These are phyloP conservation scores for Fusarium sp. DNA, from an alignment of 2,329 filamentous ascomycete species.

Conservation along the genomic window DNA sequence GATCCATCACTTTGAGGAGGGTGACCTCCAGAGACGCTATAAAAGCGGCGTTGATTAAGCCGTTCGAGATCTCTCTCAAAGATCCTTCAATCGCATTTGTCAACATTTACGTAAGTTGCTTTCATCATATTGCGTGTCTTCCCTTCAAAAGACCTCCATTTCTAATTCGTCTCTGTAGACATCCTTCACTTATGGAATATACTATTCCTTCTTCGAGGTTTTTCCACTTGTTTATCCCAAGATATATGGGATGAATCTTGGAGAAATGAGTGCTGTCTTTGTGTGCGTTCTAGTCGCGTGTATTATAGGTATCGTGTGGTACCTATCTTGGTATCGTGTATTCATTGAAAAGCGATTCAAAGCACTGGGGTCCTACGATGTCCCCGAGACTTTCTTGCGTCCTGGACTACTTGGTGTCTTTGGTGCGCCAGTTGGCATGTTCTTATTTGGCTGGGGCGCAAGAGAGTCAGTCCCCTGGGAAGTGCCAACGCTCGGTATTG, in stretches of 20 bases:
- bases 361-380: conserved; percentile 51
- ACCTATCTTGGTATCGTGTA: conserved; percentile 63
- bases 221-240: conserved; percentile 72
- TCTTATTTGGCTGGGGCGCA: conserved; percentile 70
- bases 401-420: conserved; percentile 66
- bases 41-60: conserved; percentile 62
- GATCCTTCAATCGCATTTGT: conserved; percentile 73
- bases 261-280: conserved; percentile 70
- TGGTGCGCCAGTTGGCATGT: conserved; percentile 67
- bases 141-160: neutral
- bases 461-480: conserved; percentile 64
- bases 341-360: conserved; percentile 54
- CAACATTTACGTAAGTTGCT: conserved; percentile 62
- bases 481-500: conserved; percentile 66
- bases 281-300: conserved; percentile 69
- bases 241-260: conserved; percentile 69
- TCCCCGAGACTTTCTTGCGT: conserved; percentile 64
- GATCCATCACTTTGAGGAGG: neutral
- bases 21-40: neutral
- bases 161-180: neutral
- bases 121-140: neutral
- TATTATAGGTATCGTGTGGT: conserved; percentile 51
- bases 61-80: conserved; percentile 68
- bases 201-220: conserved; percentile 63
- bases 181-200: neutral